Percentiles rank a stretch among this genome's conserved stretches.
Conservation (phyloP, 2,329 filamentous ascomycete species). For the Dothiorella sarmentorum region DNA sequence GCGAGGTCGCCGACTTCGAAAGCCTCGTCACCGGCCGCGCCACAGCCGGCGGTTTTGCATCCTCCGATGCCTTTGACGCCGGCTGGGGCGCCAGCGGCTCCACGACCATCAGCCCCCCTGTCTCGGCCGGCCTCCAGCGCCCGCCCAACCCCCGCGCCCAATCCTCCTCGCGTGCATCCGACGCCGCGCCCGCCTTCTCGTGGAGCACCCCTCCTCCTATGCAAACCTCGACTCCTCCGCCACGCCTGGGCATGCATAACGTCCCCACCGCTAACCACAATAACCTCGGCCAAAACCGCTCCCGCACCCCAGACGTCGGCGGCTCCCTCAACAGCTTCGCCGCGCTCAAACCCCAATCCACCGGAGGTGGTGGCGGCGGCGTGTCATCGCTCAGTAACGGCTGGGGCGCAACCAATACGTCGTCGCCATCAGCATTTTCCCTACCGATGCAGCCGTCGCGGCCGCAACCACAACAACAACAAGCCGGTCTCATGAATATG, state of each 20-base stretch:
- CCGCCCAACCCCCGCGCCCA: slow-evolving; percentile 26
- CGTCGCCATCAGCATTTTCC: slow-evolving; percentile 28
- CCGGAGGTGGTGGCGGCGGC: background rate
- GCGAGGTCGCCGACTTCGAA: slow-evolving; percentile 77
- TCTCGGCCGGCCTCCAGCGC: slow-evolving; percentile 31
- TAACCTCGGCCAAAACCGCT: background rate
- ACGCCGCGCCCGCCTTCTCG: slow-evolving; percentile 41
- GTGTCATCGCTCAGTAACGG: background rate
- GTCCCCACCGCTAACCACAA: background rate
- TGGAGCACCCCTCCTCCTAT: slow-evolving; percentile 42
- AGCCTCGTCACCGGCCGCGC: slow-evolving; percentile 75
- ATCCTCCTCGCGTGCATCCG: slow-evolving; percentile 25
- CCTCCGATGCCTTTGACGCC: slow-evolving; percentile 42
- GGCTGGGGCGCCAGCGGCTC: slow-evolving; percentile 42
- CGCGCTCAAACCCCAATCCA: slow-evolving; percentile 40
- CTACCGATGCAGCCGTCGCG: slow-evolving; percentile 37
- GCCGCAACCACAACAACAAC: slow-evolving; percentile 24
- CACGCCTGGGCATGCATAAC: slow-evolving; percentile 6
- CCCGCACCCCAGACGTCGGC: slow-evolving; percentile 36
- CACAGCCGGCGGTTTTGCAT: slow-evolving; percentile 33
- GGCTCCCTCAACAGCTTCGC: slow-evolving; percentile 48
- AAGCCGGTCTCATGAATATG: slow-evolving; percentile 8
- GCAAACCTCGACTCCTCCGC: slow-evolving; percentile 3
- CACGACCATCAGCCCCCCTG: slow-evolving; percentile 26
- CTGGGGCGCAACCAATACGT: slow-evolving; percentile 27